Percentiles rank a stretch among this genome's conserved stretches.
These are phyloP conservation scores for Cenococcum geophilum DNA, from an alignment of 495 filamentous ascomycete species.

Conservation along the genomic window DNA sequence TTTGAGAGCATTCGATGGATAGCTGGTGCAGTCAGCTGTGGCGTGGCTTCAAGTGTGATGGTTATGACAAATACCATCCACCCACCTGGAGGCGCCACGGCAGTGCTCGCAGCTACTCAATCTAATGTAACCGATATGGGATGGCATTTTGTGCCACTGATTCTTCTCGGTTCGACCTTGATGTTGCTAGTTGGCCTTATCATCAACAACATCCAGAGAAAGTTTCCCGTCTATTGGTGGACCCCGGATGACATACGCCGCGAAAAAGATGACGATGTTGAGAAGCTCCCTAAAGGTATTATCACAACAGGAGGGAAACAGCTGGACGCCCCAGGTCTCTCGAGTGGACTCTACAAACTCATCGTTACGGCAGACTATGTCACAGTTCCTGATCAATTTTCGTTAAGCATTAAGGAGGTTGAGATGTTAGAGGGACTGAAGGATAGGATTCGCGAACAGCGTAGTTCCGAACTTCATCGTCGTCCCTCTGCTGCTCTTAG, in stretches of 20 bases:
- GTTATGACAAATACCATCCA: conserved; percentile 71
- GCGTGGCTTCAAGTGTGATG: conserved; percentile 65
- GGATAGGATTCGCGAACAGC: conserved; percentile 26
- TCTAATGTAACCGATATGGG: conserved; percentile 52
- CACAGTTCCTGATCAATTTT: conserved; percentile 10
- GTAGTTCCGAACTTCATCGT: background rate
- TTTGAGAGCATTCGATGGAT: conserved; percentile 58
- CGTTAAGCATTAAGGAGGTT: conserved; percentile 40
- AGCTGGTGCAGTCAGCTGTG: conserved; percentile 64
- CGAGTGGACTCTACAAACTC: background rate
- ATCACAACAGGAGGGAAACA: background rate
- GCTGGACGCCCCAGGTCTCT: background rate
- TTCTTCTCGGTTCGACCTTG: conserved; percentile 57
- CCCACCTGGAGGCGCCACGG: conserved; percentile 84
- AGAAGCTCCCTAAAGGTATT: conserved; percentile 18
- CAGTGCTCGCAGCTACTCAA: conserved; percentile 67
- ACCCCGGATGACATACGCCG: conserved; percentile 40
- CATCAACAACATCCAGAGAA: conserved; percentile 69
- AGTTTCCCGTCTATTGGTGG: conserved; percentile 79
- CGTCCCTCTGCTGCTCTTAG: background rate
- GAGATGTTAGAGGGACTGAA: conserved; percentile 41
- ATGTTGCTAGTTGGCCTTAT: conserved; percentile 63
- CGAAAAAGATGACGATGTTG: conserved; percentile 27
- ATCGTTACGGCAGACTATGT: background rate
- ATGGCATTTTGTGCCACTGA: conserved; percentile 65